Conservation (phyloP, 2,329 filamentous ascomycete genomes). For the Trichoderma arundinaceum region DNA sequence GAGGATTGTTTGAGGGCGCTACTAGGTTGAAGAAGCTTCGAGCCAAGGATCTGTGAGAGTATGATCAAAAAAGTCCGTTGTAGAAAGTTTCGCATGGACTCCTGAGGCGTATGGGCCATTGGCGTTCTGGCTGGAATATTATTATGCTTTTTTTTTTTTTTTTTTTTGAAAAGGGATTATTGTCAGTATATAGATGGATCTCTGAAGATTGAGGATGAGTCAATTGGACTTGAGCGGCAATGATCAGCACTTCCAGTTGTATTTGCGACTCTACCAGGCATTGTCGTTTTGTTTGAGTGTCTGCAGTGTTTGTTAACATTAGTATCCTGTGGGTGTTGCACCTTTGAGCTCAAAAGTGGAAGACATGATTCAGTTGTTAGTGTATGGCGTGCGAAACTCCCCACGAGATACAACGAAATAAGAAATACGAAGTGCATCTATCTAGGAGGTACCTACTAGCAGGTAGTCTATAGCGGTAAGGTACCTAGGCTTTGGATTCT, state of each 20-base stretch:
- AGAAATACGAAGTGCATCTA: too few species aligned
- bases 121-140: conserved; percentile 34
- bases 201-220: background rate
- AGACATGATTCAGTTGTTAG: background rate
- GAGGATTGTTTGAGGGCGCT: conserved; percentile 87
- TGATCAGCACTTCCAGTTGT: conserved; percentile 9
- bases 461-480: too few species aligned
- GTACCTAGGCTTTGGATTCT: too few species aligned
- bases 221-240: background rate
- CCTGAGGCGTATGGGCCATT: conserved; percentile 30
- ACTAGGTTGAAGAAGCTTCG: conserved; percentile 86
- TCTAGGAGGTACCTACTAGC: too few species aligned
- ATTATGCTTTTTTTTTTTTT: conserved; percentile 5
- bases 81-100: conserved; percentile 20
- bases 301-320: background rate
- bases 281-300: background rate
- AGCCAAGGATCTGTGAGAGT: conserved; percentile 61
- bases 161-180: conserved; percentile 9
- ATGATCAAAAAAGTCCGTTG: background rate
- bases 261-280: background rate
- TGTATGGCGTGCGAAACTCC: too few species aligned
- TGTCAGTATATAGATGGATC: conserved; percentile 18
- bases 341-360: background rate
- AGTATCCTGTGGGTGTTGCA: background rate
- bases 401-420: too few species aligned